A percentile compares a stretch with the other conserved stretches of the same genome.
These are phyloP conservation scores for Hymenoscyphus scutula DNA, from an alignment of 2,329 filamentous ascomycete species.

Conservation along the genomic window DNA sequence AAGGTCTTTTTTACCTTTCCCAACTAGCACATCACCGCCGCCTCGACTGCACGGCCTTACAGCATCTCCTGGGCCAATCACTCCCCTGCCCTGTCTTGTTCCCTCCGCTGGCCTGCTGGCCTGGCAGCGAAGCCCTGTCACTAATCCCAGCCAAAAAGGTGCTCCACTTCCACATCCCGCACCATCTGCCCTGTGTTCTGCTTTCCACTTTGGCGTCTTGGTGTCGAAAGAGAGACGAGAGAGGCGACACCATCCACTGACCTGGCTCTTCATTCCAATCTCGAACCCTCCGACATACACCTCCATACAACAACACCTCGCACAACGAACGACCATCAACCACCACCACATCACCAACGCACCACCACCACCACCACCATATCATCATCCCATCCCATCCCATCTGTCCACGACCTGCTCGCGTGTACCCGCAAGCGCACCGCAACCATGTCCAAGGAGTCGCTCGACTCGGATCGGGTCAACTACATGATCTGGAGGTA, in stretches of 20 bases:
- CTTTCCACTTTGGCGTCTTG: background rate
- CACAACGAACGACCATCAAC: background rate
- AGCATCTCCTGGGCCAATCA: background rate
- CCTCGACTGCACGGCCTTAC: constrained; percentile 1
- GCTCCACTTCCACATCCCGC: background rate
- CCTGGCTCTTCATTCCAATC: constrained; percentile 26
- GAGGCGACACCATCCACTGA: constrained; percentile 6
- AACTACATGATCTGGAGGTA: constrained; percentile 72
- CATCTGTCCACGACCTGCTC: constrained; percentile 7
- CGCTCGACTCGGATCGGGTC: constrained; percentile 62
- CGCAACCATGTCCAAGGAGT: constrained; percentile 37
- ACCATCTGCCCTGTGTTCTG: constrained; percentile 1
- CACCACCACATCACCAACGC: constrained; percentile 13
- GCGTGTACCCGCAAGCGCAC: constrained; percentile 12
- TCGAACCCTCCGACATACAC: constrained; percentile 21
- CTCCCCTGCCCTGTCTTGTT: background rate
- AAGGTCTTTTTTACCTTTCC: background rate
- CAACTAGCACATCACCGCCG: background rate
- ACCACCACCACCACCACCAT: constrained; percentile 12
- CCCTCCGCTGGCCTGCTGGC: too few species aligned
- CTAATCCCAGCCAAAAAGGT: too few species aligned
- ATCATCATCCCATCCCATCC: too few species aligned
- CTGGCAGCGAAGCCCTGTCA: background rate
- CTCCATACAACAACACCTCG: constrained; percentile 11
- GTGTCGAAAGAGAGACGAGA: background rate